These are phyloP conservation scores for Yamadazyma membranifaciens DNA, from an alignment of 1,139 yeast species.

Conservation along the genomic window DNA sequence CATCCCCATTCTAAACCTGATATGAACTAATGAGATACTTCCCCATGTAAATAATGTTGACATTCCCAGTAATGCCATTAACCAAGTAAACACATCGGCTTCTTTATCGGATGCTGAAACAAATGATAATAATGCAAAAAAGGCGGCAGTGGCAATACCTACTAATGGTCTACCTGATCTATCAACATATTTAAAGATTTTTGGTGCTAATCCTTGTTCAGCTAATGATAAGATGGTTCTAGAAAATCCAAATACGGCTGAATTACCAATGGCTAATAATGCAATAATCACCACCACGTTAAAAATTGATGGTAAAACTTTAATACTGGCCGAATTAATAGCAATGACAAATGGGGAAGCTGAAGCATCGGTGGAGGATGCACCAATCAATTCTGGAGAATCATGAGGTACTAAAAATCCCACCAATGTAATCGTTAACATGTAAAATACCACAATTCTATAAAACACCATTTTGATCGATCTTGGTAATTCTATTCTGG, in stretches of 20 bases:
- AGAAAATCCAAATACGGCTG: constrained; percentile 45
- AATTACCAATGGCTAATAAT: constrained; percentile 44
- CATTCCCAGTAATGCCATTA: constrained; percentile 41
- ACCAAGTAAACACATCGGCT: constrained; percentile 39
- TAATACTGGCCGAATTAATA: constrained; percentile 40
- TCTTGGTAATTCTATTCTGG: constrained; percentile 37
- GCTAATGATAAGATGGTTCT: constrained; percentile 42
- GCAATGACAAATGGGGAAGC: constrained; percentile 48
- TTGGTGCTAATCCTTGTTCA: constrained; percentile 42
- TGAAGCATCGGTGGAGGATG: constrained; percentile 27
- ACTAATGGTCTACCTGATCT: constrained; percentile 42
- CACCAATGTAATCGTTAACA: constrained; percentile 39
- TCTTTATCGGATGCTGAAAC: constrained; percentile 41
- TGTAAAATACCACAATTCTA: constrained; percentile 41
- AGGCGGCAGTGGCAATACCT: constrained; percentile 33
- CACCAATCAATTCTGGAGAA: constrained; percentile 29
- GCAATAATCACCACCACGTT: constrained; percentile 42
- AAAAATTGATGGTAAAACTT: constrained; percentile 42
- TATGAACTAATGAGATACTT: constrained; percentile 36
- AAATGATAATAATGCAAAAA: constrained; percentile 41
- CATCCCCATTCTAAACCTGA: constrained; percentile 40
- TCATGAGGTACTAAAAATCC: constrained; percentile 40
- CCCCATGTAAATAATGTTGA: constrained; percentile 47
- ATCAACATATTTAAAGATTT: constrained; percentile 36
- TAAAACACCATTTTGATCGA: constrained; percentile 46